phyloP scores from a whole-genome alignment of 805 yeast species.

The Wickerhamomyces xylosicus region DNA sequence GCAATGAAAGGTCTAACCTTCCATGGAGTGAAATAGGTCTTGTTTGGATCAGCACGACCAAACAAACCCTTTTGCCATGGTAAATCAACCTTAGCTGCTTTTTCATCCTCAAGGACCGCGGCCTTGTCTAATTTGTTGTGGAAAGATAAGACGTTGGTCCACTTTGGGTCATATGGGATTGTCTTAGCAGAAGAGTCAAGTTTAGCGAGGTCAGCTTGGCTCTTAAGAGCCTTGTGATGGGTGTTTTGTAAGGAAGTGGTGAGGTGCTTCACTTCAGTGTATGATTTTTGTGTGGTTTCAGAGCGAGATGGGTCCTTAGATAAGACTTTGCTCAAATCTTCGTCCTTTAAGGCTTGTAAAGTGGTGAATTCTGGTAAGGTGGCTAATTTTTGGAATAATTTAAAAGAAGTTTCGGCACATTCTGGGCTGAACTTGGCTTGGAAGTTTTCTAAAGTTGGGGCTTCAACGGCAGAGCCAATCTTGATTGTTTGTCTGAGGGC shows the following conservation, averaged over 20 bases:
- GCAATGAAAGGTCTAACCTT: constrained; percentile 87
- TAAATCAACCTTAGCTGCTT: constrained; percentile 39
- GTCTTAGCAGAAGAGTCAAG: constrained; percentile 11
- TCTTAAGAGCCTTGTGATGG: constrained; percentile 20
- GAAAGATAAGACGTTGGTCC: constrained; percentile 36
- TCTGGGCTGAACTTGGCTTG: constrained; percentile 7
- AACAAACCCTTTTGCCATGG: constrained; percentile 79
- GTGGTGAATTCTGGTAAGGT: constrained; percentile 10
- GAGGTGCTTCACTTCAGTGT: constrained; percentile 19
- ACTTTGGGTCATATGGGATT: constrained; percentile 35
- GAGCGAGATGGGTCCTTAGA: constrained; percentile 13
- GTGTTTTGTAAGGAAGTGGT: constrained; percentile 13
- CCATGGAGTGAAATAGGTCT: constrained; percentile 95
- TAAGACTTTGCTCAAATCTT: constrained; percentile 7
- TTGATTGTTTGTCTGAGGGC: constrained; percentile 9
- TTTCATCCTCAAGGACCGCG: constrained; percentile 40
- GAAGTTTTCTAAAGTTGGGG: constrained; percentile 8
- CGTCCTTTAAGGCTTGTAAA: constrained; percentile 7
- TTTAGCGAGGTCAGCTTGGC: constrained; percentile 21
- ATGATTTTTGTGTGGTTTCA: constrained; percentile 21
- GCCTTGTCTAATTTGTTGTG: constrained; percentile 36
- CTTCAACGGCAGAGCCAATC: constrained; percentile 10
- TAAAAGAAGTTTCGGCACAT: constrained; percentile 15
- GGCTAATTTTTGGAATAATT: constrained; percentile 11
- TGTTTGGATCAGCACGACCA: constrained; percentile 70